Evolutionary conservation across 2,329 filamentous ascomycete genomes (phyloP).

Genomic region (Capronia coronata): DNA sequence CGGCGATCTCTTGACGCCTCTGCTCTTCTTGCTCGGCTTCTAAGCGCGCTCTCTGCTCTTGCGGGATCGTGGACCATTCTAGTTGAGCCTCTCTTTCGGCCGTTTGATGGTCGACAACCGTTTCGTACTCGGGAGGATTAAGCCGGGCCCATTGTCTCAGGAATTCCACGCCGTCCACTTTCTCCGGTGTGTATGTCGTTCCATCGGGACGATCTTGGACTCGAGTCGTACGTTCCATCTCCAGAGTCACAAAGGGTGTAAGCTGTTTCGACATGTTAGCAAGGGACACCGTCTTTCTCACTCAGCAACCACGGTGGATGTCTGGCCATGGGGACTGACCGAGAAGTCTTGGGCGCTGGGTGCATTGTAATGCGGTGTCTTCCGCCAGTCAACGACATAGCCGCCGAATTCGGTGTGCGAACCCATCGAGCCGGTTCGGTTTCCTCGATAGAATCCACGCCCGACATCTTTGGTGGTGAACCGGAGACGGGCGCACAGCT

Average conservation of each 20-base stretch:
- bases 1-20: background rate
- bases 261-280: conserved; percentile 34
- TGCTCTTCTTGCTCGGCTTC: background rate
- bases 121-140: conserved; percentile 17
- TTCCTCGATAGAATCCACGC: conserved; percentile 97
- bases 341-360: conserved; percentile 66
- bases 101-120: conserved; percentile 8
- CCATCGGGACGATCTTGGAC: conserved; percentile 9
- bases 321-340: conserved; percentile 53
- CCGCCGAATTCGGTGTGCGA: conserved; percentile 74
- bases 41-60: background rate
- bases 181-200: conserved; percentile 6
- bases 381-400: conserved; percentile 75
- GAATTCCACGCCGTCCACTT: conserved; percentile 16
- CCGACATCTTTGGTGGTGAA: conserved; percentile 90
- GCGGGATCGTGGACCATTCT: background rate
- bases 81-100: background rate
- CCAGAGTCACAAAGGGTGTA: conserved; percentile 42
- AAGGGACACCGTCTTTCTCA: no score
- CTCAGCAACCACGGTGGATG: no score
- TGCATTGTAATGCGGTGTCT: conserved; percentile 85
- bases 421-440: conserved; percentile 80
- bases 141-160: conserved; percentile 17
- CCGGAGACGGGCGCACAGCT: conserved; percentile 23
- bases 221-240: conserved; percentile 33